phyloP scores from a whole-genome alignment of 495 filamentous ascomycete genomes.

The Podospora pseudoanserina region DNA sequence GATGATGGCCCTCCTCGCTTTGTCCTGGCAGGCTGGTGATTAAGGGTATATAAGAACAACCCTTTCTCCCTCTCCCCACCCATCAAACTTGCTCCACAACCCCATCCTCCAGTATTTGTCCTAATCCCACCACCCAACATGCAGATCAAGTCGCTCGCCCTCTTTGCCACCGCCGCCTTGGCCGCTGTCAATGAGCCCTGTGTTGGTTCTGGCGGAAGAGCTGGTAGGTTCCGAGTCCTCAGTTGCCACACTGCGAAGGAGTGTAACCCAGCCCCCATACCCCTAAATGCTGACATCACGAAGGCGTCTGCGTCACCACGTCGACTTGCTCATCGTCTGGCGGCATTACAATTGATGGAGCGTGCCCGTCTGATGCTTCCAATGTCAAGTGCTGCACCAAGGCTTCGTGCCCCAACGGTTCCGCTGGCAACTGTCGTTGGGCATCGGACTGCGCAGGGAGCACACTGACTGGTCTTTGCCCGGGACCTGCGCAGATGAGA shows the following conservation, averaged over 20 bases:
- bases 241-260: neutral
- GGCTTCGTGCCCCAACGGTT: constrained; percentile 29
- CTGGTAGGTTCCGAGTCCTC: constrained; percentile 13
- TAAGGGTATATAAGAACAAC: neutral
- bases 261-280: neutral
- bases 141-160: constrained; percentile 11
- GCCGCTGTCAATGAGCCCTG: constrained; percentile 41
- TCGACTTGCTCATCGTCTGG: constrained; percentile 30
- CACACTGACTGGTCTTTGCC: constrained; percentile 31
- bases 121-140: neutral
- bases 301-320: constrained; percentile 38
- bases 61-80: neutral
- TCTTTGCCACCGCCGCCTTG: constrained; percentile 25
- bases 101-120: neutral
- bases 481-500: constrained; percentile 37
- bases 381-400: constrained; percentile 45
- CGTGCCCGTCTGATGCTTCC: constrained; percentile 35
- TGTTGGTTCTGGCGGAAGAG: constrained; percentile 28
- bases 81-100: neutral
- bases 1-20: neutral
- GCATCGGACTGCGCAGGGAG: constrained; percentile 35
- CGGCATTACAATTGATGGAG: constrained; percentile 31
- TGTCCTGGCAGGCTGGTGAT: neutral
- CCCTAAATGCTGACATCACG: neutral
- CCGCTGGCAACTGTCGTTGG: constrained; percentile 38